Evolutionary conservation across 2,329 filamentous ascomycete genomes (phyloP).

Genomic region (Diatrype stigma): DNA sequence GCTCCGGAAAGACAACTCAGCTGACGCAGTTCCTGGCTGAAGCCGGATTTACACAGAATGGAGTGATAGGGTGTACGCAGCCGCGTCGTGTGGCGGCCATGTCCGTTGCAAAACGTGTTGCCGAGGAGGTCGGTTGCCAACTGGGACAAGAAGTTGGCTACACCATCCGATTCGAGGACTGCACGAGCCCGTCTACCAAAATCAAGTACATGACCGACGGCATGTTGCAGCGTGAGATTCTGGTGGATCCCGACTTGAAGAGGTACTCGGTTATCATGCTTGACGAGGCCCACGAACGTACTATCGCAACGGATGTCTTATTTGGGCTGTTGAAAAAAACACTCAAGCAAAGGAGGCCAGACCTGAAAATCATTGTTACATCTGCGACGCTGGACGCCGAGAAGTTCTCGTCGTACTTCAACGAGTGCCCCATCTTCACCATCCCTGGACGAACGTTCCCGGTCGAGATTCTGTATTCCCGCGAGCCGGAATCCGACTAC

Average conservation of each 20-base stretch:
- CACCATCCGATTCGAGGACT: conserved; percentile 95
- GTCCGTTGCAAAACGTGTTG: conserved; percentile 94
- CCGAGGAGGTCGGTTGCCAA: conserved; percentile 89
- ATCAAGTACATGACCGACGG: conserved; percentile 99
- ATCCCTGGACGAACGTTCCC: conserved; percentile 94
- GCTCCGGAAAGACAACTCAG: conserved; percentile 96
- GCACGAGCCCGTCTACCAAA: conserved; percentile 78
- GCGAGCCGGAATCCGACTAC: conserved; percentile 94
- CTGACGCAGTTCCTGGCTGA: conserved; percentile 93
- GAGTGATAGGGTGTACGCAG: conserved; percentile 94
- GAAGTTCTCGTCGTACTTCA: conserved; percentile 95
- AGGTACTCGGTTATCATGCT: conserved; percentile 97
- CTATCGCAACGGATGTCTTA: conserved; percentile 90
- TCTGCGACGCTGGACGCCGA: conserved; percentile 95
- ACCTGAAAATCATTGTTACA: conserved; percentile 93
- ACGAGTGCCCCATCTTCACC: conserved; percentile 92
- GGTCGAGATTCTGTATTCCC: conserved; percentile 91
- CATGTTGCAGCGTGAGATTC: conserved; percentile 93
- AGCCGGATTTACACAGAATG: conserved; percentile 79
- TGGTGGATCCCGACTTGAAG: conserved; percentile 83
- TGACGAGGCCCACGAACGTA: conserved; percentile 96
- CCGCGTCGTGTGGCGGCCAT: conserved; percentile 95
- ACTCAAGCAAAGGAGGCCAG: conserved; percentile 67
- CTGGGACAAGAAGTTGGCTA: conserved; percentile 94
- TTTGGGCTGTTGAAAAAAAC: conserved; percentile 95